Percentiles rank a stretch among this genome's conserved stretches.
phyloP scores from a whole-genome alignment of 345 rosid species.

The Gossypium stocksii region DNA sequence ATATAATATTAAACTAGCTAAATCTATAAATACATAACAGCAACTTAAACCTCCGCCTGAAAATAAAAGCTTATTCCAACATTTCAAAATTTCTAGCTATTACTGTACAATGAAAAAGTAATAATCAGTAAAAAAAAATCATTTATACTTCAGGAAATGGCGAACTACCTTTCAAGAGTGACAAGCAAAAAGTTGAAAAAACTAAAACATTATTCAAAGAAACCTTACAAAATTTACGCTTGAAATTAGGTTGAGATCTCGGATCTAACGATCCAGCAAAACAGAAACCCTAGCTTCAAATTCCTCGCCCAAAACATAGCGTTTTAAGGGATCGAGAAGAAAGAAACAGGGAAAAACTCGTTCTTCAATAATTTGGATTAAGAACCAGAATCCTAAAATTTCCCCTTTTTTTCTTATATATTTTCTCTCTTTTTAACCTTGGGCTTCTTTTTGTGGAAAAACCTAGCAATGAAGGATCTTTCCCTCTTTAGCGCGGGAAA shows the following conservation, averaged over 20 bases:
- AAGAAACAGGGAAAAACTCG: not conserved
- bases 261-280: conserved; percentile 11
- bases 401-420: not conserved
- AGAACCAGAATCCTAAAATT: conserved; percentile 3
- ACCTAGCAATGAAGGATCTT: conserved; percentile 1
- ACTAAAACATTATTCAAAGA: not conserved
- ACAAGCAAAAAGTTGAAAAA: not conserved
- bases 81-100: not conserved
- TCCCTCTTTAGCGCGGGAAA: conserved; percentile 16
- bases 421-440: not conserved
- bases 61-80: not conserved
- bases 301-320: not conserved
- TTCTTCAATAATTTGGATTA: not conserved
- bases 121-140: not conserved
- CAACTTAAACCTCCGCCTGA: not conserved
- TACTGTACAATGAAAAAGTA: not conserved
- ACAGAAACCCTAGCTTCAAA: not conserved
- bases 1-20: too few species aligned
- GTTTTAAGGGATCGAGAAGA: not conserved
- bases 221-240: not conserved
- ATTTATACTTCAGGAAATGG: not conserved
- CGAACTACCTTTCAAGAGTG: not conserved
- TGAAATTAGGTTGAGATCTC: conserved; percentile 3
- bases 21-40: not conserved
- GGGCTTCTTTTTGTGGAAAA: not conserved